These are phyloP conservation scores for Phyllosticta citriasiana DNA, from an alignment of 2,329 filamentous ascomycete species.

Conservation along the genomic window DNA sequence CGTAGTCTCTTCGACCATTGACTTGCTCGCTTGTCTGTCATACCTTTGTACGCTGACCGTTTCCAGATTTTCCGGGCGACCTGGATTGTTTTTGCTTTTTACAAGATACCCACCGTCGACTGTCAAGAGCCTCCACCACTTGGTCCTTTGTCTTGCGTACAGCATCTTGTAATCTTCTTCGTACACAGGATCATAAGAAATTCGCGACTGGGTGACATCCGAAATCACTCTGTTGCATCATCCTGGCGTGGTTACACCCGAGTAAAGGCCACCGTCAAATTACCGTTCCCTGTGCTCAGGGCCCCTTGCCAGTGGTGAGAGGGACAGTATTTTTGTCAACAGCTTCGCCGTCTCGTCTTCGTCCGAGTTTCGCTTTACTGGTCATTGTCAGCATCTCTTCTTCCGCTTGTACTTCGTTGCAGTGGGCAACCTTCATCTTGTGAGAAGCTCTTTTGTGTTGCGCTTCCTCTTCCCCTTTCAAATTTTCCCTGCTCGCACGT, in stretches of 20 bases:
- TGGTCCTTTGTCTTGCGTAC: neutral
- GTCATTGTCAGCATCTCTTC: neutral
- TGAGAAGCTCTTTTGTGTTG: neutral
- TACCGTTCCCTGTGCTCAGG: neutral
- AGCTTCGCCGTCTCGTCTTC: neutral
- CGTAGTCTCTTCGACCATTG: neutral
- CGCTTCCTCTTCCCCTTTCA: neutral
- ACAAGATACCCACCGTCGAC: neutral
- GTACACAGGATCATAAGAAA: neutral
- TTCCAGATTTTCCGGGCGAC: neutral
- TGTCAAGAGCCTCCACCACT: neutral
- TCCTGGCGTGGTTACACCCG: slow-evolving; percentile 3
- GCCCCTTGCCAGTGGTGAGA: neutral
- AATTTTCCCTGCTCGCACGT: neutral
- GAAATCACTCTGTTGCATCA: slow-evolving; percentile 1
- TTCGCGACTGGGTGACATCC: neutral
- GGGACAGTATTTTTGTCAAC: neutral
- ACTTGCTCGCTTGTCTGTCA: neutral
- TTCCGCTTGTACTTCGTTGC: neutral
- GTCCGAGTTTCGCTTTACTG: neutral
- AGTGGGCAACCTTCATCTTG: neutral
- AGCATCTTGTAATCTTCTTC: neutral
- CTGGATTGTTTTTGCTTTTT: neutral
- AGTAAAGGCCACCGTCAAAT: slow-evolving; percentile 2
- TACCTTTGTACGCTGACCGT: neutral